A percentile compares a stretch with the other conserved stretches of the same genome.
Evolutionary conservation across 208 protist species (phyloP).

Genomic region (Leishmania turanica): DNA sequence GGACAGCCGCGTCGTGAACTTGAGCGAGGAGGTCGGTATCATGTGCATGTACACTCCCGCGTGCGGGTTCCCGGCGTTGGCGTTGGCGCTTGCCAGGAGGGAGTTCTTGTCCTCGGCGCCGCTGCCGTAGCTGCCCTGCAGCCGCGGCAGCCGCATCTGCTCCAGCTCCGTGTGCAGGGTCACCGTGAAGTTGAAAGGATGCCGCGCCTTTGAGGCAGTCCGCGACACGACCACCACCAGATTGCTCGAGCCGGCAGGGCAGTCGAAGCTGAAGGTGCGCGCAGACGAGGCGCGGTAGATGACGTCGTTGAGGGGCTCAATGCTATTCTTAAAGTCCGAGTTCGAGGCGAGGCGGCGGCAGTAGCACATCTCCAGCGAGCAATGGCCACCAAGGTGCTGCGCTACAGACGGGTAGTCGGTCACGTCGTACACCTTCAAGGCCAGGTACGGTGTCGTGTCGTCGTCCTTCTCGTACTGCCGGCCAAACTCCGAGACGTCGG

Average conservation of each 20-base stretch:
- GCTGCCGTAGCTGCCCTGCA: slow-evolving; percentile 12
- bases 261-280: slow-evolving; percentile 83
- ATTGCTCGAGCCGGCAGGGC: slow-evolving; percentile 67
- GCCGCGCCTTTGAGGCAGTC: slow-evolving; percentile 39
- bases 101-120: slow-evolving; percentile 25
- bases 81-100: slow-evolving; percentile 36
- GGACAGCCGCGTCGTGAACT: slow-evolving; percentile 37
- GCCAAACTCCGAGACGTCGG: slow-evolving; percentile 60
- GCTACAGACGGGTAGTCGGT: slow-evolving; percentile 74
- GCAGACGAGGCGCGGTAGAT: slow-evolving; percentile 61
- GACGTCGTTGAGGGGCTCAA: slow-evolving; percentile 66
- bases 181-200: slow-evolving; percentile 76
- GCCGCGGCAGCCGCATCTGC: slow-evolving; percentile 46
- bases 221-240: slow-evolving; percentile 72
- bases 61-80: slow-evolving; percentile 27
- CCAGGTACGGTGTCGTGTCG: slow-evolving; percentile 53
- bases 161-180: slow-evolving; percentile 83
- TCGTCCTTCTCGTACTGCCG: slow-evolving; percentile 65
- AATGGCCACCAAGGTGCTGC: slow-evolving; percentile 61
- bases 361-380: slow-evolving; percentile 72
- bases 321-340: slow-evolving; percentile 50
- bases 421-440: slow-evolving; percentile 79
- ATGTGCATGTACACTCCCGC: slow-evolving; percentile 81
- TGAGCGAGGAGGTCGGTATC: slow-evolving; percentile 59
- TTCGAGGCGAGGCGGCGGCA: slow-evolving; percentile 66